phyloP scores from a whole-genome alignment of 495 filamentous ascomycete species.

The Daldinia vernicosa region DNA sequence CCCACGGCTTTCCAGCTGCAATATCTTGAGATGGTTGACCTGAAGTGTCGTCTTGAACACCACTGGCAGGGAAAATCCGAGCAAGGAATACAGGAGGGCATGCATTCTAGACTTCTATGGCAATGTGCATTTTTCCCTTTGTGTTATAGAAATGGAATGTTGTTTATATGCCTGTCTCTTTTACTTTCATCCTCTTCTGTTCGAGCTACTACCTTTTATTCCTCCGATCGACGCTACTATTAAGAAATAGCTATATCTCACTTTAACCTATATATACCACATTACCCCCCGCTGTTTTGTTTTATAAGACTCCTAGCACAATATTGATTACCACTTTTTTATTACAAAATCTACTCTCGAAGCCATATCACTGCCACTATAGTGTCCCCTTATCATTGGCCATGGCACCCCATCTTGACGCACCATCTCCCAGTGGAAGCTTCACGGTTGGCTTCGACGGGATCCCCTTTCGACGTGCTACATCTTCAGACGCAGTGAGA shows the following conservation, averaged over 20 bases:
- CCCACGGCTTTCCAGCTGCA: constrained; percentile 26
- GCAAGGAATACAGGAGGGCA: constrained; percentile 8
- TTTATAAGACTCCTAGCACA: neutral
- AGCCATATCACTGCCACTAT: neutral
- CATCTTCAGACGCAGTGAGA: constrained; percentile 48
- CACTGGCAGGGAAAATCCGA: constrained; percentile 12
- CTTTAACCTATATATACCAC: constrained; percentile 22
- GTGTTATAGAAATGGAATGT: constrained; percentile 15
- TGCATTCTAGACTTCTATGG: constrained; percentile 14
- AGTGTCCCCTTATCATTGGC: neutral
- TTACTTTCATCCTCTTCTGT: constrained; percentile 12
- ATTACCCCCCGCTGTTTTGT: constrained; percentile 2
- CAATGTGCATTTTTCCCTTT: constrained; percentile 15
- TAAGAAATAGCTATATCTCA: constrained; percentile 8
- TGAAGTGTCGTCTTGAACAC: constrained; percentile 10
- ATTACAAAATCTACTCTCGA: neutral
- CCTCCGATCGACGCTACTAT: neutral
- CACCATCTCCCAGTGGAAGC: constrained; percentile 57
- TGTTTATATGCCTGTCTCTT: constrained; percentile 4
- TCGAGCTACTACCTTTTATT: neutral
- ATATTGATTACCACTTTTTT: neutral
- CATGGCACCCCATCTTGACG: constrained; percentile 64
- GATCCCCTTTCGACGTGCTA: constrained; percentile 49
- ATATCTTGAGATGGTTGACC: constrained; percentile 27
- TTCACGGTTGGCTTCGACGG: constrained; percentile 57